Base-by-base conservation (phyloP, 805 yeast species). In the Schizosaccharomyces lindneri region DNA sequence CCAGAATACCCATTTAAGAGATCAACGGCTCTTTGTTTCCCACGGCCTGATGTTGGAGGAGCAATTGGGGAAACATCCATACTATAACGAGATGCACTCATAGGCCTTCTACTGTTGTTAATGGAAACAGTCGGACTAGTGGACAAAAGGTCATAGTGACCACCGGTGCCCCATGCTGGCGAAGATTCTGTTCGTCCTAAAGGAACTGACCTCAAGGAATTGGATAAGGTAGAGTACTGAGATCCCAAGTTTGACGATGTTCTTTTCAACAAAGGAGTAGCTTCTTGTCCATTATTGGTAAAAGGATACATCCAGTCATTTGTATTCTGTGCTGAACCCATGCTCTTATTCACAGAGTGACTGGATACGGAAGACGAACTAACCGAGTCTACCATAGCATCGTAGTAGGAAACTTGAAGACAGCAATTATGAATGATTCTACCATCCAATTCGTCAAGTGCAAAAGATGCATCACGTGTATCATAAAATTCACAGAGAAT, bases 401-500 rank as follows among this genome's bases (percentile, higher is more conserved):
- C 43, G 55, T 41, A 60, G n/a, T 48, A 51, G 7, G 57, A 7
- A 13, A 51, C 57, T 27, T 29, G 59, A n/a, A 63, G 24, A 32
- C 48, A 17, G 36, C 62, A 59, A 39, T 64, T 66, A 17, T 66
- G 63, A 67, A 64, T 29, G 68, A 68, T 27, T 64, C 65, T 43
- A 61, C 70, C 59, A 67, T 64, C 32, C 60, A 64, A 39, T 63
- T 65, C 61, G 43, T 64, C 55, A 46, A 63, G 67, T 3, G 73
- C 70, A 24, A 67, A 65, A 57, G 73, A 70, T 1, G 75, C 69
- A 21, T 72, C 67, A 51, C 75, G 67, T 27, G 73, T 64, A 62
- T 73, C 75, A 62, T 64, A 72, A 63, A 66, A 73, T 21, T 68
- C 69, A 59, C 75, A 71, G 48, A 66, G 61, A 59, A 68, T 70